Evolutionary conservation across 164 flowering plant genomes (phyloP).

Genomic region (Magnolia sinica): DNA sequence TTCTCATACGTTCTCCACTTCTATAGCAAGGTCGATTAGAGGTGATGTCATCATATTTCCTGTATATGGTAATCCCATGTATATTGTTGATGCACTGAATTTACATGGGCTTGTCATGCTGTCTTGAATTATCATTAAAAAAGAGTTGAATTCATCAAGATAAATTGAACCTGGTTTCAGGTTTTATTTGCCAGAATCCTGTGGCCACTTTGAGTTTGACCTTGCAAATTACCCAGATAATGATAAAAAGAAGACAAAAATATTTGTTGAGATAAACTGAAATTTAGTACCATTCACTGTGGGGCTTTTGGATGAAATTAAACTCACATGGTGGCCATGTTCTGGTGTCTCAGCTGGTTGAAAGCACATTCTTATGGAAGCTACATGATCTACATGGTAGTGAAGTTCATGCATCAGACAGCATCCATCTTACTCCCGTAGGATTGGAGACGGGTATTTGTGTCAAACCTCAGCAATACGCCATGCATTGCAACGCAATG

Average conservation of each 20-base stretch:
- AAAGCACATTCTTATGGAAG: conserved; percentile 62
- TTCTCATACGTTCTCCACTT: too few relatives aligned
- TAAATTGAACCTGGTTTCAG: background rate
- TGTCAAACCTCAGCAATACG: conserved; percentile 62
- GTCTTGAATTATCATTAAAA: too few relatives aligned
- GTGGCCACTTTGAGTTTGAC: background rate
- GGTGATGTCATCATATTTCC: too few relatives aligned
- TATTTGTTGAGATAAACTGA: background rate
- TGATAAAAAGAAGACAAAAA: background rate
- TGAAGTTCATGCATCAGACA: conserved; percentile 56
- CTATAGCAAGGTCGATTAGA: too few relatives aligned
- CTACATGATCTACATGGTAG: conserved; percentile 63
- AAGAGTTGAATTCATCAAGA: background rate
- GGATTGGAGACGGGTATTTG: conserved; percentile 46
- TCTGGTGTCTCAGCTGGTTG: conserved; percentile 58
- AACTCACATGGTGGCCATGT: background rate
- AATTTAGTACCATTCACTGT: background rate
- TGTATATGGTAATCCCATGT: too few relatives aligned
- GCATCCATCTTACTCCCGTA: conserved; percentile 58
- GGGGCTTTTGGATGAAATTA: background rate
- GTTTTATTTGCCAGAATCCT: background rate
- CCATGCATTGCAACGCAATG: conserved; percentile 84
- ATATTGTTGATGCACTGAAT: too few relatives aligned
- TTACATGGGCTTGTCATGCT: too few relatives aligned
- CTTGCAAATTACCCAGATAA: too few relatives aligned